Evolutionary conservation across 768 basidiomycete species (phyloP).

Genomic region (Saitozyma podzolica): DNA sequence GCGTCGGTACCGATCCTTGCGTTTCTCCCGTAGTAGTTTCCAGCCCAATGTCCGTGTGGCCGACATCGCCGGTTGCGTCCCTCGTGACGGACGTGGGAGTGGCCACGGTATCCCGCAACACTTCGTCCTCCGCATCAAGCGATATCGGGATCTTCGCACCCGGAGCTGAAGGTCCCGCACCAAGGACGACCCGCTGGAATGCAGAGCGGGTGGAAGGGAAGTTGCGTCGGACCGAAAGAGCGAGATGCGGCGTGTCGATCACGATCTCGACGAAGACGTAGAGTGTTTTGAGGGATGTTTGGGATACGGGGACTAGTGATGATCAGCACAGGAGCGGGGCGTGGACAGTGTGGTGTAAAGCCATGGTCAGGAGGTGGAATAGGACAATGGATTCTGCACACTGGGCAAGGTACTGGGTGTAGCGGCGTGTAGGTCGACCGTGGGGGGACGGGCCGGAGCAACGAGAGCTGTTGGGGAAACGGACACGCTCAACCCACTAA

Average conservation of each 20-base stretch:
- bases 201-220: constrained; percentile 72
- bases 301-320: constrained; percentile 86
- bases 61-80: neutral
- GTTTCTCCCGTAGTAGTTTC: neutral
- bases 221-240: constrained; percentile 80
- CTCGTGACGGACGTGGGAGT: neutral
- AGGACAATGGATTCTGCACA: too few species aligned
- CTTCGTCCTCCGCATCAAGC: constrained; percentile 21
- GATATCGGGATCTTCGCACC: constrained; percentile 60
- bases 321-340: neutral
- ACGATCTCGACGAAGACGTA: constrained; percentile 97
- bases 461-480: neutral
- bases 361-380: too few species aligned
- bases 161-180: constrained; percentile 54
- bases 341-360: too few species aligned
- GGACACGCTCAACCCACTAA: constrained; percentile 62
- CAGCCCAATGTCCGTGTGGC: neutral
- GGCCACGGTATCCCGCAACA: constrained; percentile 4
- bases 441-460: neutral
- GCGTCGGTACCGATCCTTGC: constrained; percentile 55
- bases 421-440: too few species aligned
- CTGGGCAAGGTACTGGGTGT: too few species aligned
- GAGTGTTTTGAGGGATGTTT: constrained; percentile 88
- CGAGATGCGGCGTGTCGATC: constrained; percentile 82
- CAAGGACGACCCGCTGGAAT: constrained; percentile 68